Evolutionary conservation across 2,329 filamentous ascomycete species (phyloP).

Genomic region (Cladosporium sp.): DNA sequence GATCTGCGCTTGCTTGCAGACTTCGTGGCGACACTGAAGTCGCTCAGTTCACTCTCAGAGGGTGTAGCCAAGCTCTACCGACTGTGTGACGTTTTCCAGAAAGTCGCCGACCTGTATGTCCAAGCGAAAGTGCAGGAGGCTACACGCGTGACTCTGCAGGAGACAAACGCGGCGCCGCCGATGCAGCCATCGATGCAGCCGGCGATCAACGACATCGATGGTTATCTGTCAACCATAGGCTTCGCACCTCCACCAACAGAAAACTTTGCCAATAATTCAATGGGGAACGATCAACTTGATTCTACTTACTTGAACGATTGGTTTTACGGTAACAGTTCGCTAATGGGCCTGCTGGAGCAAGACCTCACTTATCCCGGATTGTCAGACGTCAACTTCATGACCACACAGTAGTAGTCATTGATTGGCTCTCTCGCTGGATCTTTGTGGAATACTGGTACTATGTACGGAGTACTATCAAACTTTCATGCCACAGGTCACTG

Average conservation of each 20-base stretch:
- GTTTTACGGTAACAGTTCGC: slow-evolving; percentile 16
- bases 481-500: too few species aligned
- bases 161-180: neutral
- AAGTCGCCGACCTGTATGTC: slow-evolving; percentile 21
- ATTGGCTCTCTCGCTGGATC: neutral
- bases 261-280: neutral
- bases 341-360: slow-evolving; percentile 17
- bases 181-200: slow-evolving; percentile 11
- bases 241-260: slow-evolving; percentile 14
- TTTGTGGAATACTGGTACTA: neutral
- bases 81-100: slow-evolving; percentile 22
- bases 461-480: neutral
- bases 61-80: slow-evolving; percentile 19
- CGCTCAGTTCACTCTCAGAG: slow-evolving; percentile 19
- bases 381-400: slow-evolving; percentile 1
- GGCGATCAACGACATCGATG: slow-evolving; percentile 18
- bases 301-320: slow-evolving; percentile 16
- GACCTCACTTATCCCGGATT: slow-evolving; percentile 4
- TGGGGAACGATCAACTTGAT: slow-evolving; percentile 2
- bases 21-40: slow-evolving; percentile 19
- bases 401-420: neutral
- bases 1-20: slow-evolving; percentile 22
- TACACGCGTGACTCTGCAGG: neutral
- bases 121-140: slow-evolving; percentile 15
- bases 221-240: slow-evolving; percentile 16